A percentile compares a stretch with the other conserved stretches of the same genome.
Conservation (phyloP, 768 basidiomycete genomes). For the Termitomyces sp. region DNA sequence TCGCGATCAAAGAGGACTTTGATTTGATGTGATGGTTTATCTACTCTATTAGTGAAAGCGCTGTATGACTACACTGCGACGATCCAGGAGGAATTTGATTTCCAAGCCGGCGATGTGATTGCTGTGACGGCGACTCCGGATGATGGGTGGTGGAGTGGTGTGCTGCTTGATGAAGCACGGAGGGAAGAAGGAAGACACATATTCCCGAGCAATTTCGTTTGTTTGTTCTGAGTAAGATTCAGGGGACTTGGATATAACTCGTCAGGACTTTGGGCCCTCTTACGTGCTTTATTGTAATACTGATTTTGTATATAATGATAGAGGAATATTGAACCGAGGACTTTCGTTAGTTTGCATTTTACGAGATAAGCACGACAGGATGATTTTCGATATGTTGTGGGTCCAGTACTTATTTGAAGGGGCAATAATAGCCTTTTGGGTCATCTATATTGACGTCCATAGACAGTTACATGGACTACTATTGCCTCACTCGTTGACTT, state of each 20-base stretch:
- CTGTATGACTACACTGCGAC: constrained; percentile 83
- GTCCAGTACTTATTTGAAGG: background rate
- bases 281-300: constrained; percentile 4
- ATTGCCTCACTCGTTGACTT: background rate
- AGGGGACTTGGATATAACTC: background rate
- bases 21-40: background rate
- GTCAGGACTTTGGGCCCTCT: background rate
- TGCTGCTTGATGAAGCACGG: constrained; percentile 68
- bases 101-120: constrained; percentile 93
- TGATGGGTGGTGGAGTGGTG: constrained; percentile 98
- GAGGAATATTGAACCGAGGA: background rate
- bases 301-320: background rate
- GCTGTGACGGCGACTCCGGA: constrained; percentile 93
- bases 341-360: background rate
- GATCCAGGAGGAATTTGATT: constrained; percentile 92
- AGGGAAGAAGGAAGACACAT: constrained; percentile 66
- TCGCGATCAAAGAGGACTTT: background rate
- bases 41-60: constrained; percentile 77
- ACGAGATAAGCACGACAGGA: background rate
- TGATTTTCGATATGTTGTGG: background rate
- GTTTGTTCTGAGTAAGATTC: constrained; percentile 48
- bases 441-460: background rate
- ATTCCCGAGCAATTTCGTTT: constrained; percentile 87
- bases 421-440: background rate
- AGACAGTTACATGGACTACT: background rate